Percentiles rank a stretch among this genome's conserved stretches.
phyloP scores from a whole-genome alignment of 2,329 filamentous ascomycete species.

The Thielaviopsis ethacetica region DNA sequence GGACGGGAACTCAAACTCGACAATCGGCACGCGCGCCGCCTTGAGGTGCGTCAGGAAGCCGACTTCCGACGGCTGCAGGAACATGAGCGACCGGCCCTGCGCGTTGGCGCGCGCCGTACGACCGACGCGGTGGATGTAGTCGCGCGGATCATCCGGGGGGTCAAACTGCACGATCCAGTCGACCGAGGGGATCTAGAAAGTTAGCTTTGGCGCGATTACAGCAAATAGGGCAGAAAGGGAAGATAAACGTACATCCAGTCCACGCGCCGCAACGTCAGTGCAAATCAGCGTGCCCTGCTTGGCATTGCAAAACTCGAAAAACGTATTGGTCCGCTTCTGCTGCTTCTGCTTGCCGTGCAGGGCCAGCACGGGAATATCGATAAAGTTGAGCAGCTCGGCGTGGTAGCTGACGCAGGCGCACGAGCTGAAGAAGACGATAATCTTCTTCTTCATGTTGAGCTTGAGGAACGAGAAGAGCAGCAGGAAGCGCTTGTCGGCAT shows the following conservation, averaged over 20 bases:
- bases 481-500: slow-evolving; percentile 84
- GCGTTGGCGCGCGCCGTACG: slow-evolving; percentile 72
- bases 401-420: slow-evolving; percentile 95
- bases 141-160: slow-evolving; percentile 74
- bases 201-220: background rate
- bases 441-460: slow-evolving; percentile 78
- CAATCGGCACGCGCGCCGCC: slow-evolving; percentile 77
- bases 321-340: slow-evolving; percentile 95
- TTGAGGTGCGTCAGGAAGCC: slow-evolving; percentile 87
- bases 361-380: slow-evolving; percentile 76
- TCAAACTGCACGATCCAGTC: slow-evolving; percentile 97
- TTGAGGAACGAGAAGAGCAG: slow-evolving; percentile 90
- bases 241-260: slow-evolving; percentile 56
- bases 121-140: slow-evolving; percentile 92
- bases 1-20: slow-evolving; percentile 87
- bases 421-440: slow-evolving; percentile 90
- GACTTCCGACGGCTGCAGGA: slow-evolving; percentile 80
- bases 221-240: background rate
- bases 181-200: slow-evolving; percentile 61
- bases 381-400: slow-evolving; percentile 90
- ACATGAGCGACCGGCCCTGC: slow-evolving; percentile 81
- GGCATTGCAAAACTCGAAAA: slow-evolving; percentile 78
- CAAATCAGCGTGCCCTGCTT: slow-evolving; percentile 79
- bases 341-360: slow-evolving; percentile 96
- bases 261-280: slow-evolving; percentile 89